Conservation (phyloP, 73 alveolate species). For the Breviolum minutum region DNA sequence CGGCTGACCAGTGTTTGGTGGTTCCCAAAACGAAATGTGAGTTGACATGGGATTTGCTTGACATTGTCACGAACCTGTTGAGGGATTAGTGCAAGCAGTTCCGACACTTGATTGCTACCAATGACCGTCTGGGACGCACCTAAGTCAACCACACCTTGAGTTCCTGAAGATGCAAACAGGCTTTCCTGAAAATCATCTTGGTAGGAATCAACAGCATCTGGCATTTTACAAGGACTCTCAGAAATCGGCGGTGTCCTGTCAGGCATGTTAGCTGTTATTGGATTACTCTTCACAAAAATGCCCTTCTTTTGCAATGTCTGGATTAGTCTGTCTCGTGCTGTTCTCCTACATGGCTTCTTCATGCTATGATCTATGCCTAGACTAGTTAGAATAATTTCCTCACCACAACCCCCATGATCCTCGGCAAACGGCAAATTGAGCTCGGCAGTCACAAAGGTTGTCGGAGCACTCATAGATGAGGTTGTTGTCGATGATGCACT, state of each 20-base stretch:
- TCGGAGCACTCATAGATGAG: neutral
- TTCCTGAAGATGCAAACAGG: neutral
- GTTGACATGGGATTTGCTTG: neutral
- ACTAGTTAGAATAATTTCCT: neutral
- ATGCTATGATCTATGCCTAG: no score
- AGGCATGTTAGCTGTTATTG: no score
- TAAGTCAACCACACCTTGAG: neutral
- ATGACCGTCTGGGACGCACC: slow-evolving; percentile 11
- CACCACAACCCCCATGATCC: neutral
- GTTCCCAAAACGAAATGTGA: neutral
- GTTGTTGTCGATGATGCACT: neutral
- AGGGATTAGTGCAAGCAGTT: neutral
- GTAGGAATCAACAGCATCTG: neutral
- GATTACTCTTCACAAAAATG: no score
- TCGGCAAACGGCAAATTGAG: neutral
- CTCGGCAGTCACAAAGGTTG: neutral
- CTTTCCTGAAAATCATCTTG: neutral
- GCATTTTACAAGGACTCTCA: neutral
- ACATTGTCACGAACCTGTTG: neutral
- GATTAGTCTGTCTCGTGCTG: no score
- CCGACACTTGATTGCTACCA: neutral
- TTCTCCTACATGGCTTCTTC: neutral
- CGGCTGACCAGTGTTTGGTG: neutral
- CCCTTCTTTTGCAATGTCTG: neutral
- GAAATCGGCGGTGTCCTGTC: neutral